Conservation (phyloP, 2,329 filamentous ascomycete genomes). For the Microsporum audouinii region DNA sequence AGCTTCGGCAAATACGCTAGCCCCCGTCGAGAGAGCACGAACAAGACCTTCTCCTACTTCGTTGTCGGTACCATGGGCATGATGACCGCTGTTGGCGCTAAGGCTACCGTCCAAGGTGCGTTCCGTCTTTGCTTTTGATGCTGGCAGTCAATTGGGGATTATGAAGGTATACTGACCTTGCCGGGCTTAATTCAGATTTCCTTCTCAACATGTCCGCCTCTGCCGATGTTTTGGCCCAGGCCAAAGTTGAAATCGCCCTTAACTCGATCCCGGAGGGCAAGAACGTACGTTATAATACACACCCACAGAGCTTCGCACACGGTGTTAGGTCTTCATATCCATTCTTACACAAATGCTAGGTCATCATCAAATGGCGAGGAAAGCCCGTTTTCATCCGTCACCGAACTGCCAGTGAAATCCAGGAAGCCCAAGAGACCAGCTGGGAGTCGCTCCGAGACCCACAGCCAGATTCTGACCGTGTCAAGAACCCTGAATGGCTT, state of each 20-base stretch:
- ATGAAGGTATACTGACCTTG: slow-evolving; percentile 12
- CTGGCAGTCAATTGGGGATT: slow-evolving; percentile 1
- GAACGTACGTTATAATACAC: slow-evolving; percentile 59
- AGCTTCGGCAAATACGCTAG: slow-evolving; percentile 81
- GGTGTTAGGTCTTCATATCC: background rate
- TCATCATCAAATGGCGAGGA: slow-evolving; percentile 99
- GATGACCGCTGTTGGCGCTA: slow-evolving; percentile 82
- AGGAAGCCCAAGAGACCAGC: slow-evolving; percentile 83
- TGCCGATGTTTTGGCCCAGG: slow-evolving; percentile 95
- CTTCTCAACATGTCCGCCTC: slow-evolving; percentile 99
- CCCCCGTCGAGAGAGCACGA: slow-evolving; percentile 54
- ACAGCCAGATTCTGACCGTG: slow-evolving; percentile 79
- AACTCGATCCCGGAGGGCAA: slow-evolving; percentile 92
- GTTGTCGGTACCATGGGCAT: slow-evolving; percentile 95
- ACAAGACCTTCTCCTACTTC: slow-evolving; percentile 92
- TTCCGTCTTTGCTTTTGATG: slow-evolving; percentile 13
- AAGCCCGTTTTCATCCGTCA: slow-evolving; percentile 99
- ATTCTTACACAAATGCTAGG: slow-evolving; percentile 38
- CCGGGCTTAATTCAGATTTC: slow-evolving; percentile 58
- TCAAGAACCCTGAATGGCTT: slow-evolving; percentile 97
- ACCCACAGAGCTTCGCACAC: slow-evolving; percentile 8
- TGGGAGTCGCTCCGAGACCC: slow-evolving; percentile 79
- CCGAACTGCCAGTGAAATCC: slow-evolving; percentile 85
- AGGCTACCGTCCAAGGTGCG: slow-evolving; percentile 96
- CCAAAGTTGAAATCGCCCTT: slow-evolving; percentile 97